A percentile compares a stretch with the other conserved stretches of the same genome.
phyloP scores from a whole-genome alignment of 2,329 filamentous ascomycete species.

The Magnaporthiopsis rhizophila region DNA sequence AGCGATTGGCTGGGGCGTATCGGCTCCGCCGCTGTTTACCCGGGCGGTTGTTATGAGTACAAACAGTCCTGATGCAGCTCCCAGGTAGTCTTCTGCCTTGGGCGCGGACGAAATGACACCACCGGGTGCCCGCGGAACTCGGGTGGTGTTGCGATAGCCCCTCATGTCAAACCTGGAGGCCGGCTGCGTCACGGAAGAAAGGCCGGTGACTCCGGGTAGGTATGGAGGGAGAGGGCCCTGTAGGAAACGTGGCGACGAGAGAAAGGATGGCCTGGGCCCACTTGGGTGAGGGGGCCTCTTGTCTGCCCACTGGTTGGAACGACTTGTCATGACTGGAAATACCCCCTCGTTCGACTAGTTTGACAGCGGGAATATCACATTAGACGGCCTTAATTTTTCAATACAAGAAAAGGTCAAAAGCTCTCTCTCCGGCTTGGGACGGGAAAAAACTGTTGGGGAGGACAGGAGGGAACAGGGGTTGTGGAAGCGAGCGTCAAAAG shows the following conservation, averaged over 20 bases:
- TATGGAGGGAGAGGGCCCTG: neutral
- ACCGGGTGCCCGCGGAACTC: neutral
- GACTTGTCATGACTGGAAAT: neutral
- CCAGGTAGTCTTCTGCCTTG: neutral
- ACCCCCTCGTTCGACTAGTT: neutral
- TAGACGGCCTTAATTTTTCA: neutral
- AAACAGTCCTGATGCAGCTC: neutral
- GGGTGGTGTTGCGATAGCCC: neutral
- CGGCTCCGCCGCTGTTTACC: neutral
- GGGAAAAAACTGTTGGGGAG: no score
- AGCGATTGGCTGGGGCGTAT: neutral
- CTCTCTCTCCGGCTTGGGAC: neutral
- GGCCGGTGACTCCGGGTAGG: neutral
- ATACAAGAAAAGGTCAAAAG: neutral
- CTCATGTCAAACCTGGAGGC: neutral
- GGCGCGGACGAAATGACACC: neutral
- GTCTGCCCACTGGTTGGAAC: neutral
- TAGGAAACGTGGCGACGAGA: neutral
- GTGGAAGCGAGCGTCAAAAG: neutral
- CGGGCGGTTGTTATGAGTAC: neutral
- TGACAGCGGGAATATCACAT: neutral
- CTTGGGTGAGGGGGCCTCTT: neutral
- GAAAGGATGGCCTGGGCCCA: neutral
- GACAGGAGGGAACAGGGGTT: neutral
- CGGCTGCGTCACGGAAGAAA: neutral